Base-by-base conservation (phyloP, 148 eudicot genomes). In the Hydrangea macrophylla region DNA sequence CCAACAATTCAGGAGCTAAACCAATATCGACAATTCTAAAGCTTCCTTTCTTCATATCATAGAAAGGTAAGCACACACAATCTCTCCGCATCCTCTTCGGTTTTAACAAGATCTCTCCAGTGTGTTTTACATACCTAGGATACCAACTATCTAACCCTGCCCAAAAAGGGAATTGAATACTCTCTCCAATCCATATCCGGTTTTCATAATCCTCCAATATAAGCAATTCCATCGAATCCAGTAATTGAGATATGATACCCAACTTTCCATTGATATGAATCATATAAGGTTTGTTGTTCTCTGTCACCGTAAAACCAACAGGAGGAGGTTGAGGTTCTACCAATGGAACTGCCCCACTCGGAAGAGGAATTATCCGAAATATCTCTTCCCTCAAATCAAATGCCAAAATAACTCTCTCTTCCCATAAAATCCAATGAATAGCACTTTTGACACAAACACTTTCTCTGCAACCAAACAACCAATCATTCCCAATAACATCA, bases 301-400 rank as follows among this genome's bases (percentile, higher is more conserved):
- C 9, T 9, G 26, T 9, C 1, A 2, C 31, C 9, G 26, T 24
- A 10, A 28, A 28, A 25, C 3, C 1, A 55, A 24, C 31, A 7
- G 1, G 28, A 55, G 1, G 5, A 2, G 26, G 5, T 20, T 55
- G 10, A 24, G 2, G 12, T 5, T 26, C 12, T 0, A 5, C n/a
- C 27, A n/a, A 30, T 35, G 39, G 39, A 2, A 57, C 28, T 18
- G 28, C 18, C 4, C 20, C 36, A 2, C 17, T 33, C 27, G 60
- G 60, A 3, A 57, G 36, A 30, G 60, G 36, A 6, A 57, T 57
- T 57, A 18, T 20, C 3, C 22, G 36, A 30, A 57, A 57, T 4
- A 12, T 57, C 36, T 57, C 60, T 2, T 57, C 60, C 26, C 18
- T 13, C 35, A 57, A 57, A 30, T 57, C 60, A 10, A 57, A 57